Evolutionary conservation across 2,329 filamentous ascomycete genomes (phyloP).

Genomic region (Aureobasidium sp.): DNA sequence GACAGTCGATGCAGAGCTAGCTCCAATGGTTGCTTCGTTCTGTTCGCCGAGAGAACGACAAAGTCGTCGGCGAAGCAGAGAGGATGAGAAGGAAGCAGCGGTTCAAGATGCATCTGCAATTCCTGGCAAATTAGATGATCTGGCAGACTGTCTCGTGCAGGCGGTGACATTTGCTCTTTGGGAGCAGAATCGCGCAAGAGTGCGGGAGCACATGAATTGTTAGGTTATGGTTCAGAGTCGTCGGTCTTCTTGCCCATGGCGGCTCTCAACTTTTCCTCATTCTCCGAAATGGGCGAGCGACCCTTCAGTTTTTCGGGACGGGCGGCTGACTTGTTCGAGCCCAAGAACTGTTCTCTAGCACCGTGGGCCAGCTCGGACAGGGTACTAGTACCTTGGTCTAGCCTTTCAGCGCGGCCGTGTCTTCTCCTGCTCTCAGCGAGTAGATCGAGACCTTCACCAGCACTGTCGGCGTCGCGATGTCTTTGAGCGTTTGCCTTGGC

Average conservation of each 20-base stretch:
- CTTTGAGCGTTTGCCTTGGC: conserved; percentile 59
- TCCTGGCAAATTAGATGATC: conserved; percentile 64
- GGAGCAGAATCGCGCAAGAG: conserved; percentile 50
- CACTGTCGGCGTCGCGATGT: conserved; percentile 52
- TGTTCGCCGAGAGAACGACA: conserved; percentile 19
- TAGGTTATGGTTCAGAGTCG: background rate
- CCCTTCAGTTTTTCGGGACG: conserved; percentile 35
- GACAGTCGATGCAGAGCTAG: background rate
- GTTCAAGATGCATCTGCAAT: background rate
- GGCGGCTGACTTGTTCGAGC: conserved; percentile 22
- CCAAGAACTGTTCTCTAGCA: conserved; percentile 21
- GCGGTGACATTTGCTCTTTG: conserved; percentile 70
- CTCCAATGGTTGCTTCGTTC: conserved; percentile 29
- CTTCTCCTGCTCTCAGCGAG: conserved; percentile 48
- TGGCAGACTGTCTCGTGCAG: conserved; percentile 73
- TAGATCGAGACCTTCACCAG: conserved; percentile 44
- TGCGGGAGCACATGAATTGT: conserved; percentile 5
- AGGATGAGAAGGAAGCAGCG: background rate
- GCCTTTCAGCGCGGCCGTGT: conserved; percentile 43
- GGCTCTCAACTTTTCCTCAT: conserved; percentile 35
- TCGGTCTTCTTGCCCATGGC: conserved; percentile 19
- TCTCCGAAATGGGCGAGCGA: conserved; percentile 27
- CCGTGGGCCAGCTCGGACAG: conserved; percentile 29
- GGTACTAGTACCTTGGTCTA: conserved; percentile 33
- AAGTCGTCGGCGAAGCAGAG: conserved; percentile 20